Base-by-base conservation (phyloP, 2,329 filamentous ascomycete genomes). In the Microsporum audouinii region DNA sequence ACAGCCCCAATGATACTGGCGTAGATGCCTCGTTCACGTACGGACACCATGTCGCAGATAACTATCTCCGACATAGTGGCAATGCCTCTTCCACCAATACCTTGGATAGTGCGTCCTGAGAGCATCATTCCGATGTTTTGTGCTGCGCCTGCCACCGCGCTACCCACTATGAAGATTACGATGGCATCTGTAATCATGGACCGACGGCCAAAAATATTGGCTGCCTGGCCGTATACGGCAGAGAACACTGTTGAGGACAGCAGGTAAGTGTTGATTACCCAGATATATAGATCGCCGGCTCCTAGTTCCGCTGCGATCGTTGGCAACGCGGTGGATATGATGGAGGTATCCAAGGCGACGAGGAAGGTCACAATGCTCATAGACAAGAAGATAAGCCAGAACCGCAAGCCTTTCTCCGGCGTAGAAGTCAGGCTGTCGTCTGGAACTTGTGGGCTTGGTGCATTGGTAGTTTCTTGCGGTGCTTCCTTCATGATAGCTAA, bases 1-100 rank as follows among this genome's bases (percentile, higher is more conserved):
- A 81, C 74, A 23, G 66, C 45, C 38, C 63, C 61, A 1, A 65
- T 34, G 1, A 81, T 65, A 0, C 77, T 79, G 63, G 80, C 71
- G 62, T 77, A 75, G 39, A 81, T 63, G 49, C 72, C 75, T 33
- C 77, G 67, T 60, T 76, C 66, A 60, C 75, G 71, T 64, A 75
- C 67, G 17, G 73, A 74, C 62, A 82, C 82, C 56, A 83, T 61
- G 66, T 83, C 80, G 6, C 74, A 74, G 31, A 82, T 76, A 39
- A 75, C 76, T 45, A 82, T 77, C 59, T 77, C 76, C 2, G 79
- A 76, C 57, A 82, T 62, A 23, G 76, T 75, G 2, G 77, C 71
- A 58, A 82, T 66, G 1, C 79, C 80, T 1, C 77, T 79, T 7
- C 75, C 79, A 1, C 77, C 79, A 1, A 77, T 69, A 0, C 80